These are phyloP conservation scores for Candida gorgasii DNA, from an alignment of 805 yeast genomes.

Conservation along the genomic window DNA sequence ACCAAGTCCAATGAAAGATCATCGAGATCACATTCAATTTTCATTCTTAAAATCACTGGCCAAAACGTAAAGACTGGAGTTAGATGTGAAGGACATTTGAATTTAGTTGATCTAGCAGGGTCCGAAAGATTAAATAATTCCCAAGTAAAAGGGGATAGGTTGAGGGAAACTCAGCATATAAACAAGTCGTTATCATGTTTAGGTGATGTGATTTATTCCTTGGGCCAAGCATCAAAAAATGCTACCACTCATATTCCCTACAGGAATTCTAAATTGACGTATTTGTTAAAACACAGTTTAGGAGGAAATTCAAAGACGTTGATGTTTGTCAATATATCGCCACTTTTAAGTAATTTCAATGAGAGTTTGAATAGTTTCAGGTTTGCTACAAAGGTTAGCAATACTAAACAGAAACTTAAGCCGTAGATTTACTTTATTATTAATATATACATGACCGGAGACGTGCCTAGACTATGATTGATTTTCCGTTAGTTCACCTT, in stretches of 20 bases:
- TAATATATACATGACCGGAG: background rate
- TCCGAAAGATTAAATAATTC: slow-evolving; percentile 81
- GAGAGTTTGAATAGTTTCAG: slow-evolving; percentile 86
- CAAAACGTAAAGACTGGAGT: slow-evolving; percentile 50
- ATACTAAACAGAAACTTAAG: slow-evolving; percentile 36
- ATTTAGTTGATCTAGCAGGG: slow-evolving; percentile 91
- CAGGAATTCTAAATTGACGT: slow-evolving; percentile 75
- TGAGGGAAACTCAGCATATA: slow-evolving; percentile 85
- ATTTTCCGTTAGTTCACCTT: background rate
- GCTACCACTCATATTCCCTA: slow-evolving; percentile 59
- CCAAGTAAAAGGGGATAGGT: slow-evolving; percentile 74
- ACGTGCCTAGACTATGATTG: too few species aligned
- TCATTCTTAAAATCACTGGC: slow-evolving; percentile 63
- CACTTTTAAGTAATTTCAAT: slow-evolving; percentile 56
- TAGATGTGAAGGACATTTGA: slow-evolving; percentile 58
- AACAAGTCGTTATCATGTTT: slow-evolving; percentile 84
- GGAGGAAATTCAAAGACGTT: slow-evolving; percentile 86
- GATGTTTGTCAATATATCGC: slow-evolving; percentile 90
- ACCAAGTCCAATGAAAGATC: slow-evolving; percentile 82
- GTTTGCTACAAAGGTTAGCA: slow-evolving; percentile 83
- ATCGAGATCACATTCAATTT: slow-evolving; percentile 89
- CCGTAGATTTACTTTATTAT: background rate
- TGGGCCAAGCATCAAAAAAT: slow-evolving; percentile 37
- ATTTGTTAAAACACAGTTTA: slow-evolving; percentile 77
- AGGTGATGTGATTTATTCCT: slow-evolving; percentile 84